A percentile compares a stretch with the other conserved stretches of the same genome.
These are phyloP conservation scores for Cyberlindnera saturnus DNA, from an alignment of 805 yeast species.

Conservation along the genomic window DNA sequence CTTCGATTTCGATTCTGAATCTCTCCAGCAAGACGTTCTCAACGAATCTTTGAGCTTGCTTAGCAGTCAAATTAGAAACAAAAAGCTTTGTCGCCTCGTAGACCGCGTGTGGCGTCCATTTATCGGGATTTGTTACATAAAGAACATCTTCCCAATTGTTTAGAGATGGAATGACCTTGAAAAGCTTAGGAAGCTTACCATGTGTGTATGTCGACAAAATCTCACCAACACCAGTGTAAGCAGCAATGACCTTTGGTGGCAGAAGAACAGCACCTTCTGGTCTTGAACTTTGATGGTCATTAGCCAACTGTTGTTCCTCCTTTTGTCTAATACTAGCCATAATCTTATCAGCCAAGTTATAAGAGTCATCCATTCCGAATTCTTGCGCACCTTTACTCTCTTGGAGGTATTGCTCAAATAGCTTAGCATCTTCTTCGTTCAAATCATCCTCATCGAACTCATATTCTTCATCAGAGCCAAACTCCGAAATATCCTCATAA, in stretches of 20 bases:
- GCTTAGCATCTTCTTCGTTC: constrained; percentile 75
- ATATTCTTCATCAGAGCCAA: constrained; percentile 39
- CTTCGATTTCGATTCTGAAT: constrained; percentile 66
- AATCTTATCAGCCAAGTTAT: constrained; percentile 86
- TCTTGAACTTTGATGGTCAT: constrained; percentile 29
- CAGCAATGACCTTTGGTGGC: constrained; percentile 95
- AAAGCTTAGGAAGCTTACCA: constrained; percentile 94
- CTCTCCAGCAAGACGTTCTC: constrained; percentile 62
- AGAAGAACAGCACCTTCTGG: constrained; percentile 70
- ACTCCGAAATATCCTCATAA: constrained; percentile 41
- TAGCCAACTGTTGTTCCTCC: constrained; percentile 34
- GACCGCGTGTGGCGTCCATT: constrained; percentile 93
- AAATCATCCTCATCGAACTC: constrained; percentile 59
- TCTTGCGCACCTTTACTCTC: constrained; percentile 27
- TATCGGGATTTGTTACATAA: constrained; percentile 85
- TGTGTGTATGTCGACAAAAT: constrained; percentile 85
- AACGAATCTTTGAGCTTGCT: constrained; percentile 83
- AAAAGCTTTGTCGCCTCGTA: constrained; percentile 93
- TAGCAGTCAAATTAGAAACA: constrained; percentile 82
- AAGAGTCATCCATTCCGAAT: constrained; percentile 35
- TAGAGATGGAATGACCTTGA: constrained; percentile 89
- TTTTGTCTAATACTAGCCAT: constrained; percentile 84
- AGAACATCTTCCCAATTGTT: constrained; percentile 94
- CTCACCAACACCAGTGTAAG: constrained; percentile 87
- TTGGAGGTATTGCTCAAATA: constrained; percentile 74